A percentile compares a stretch with the other conserved stretches of the same genome.
Conservation (phyloP, 306 rosid species). For the Cucumis sativus region DNA sequence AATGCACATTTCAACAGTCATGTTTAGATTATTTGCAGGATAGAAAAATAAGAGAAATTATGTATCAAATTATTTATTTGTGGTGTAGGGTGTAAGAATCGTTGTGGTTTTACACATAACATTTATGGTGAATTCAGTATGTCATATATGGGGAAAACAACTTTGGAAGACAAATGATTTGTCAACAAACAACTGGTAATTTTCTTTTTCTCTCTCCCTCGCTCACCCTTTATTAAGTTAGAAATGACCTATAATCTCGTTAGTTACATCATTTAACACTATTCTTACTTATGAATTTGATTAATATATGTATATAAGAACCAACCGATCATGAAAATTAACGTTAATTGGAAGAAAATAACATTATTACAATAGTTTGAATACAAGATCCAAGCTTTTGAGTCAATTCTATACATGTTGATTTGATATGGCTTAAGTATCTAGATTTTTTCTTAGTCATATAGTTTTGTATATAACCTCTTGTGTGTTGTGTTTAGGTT, state of each 20-base stretch:
- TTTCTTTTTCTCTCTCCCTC: not conserved
- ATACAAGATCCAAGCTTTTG: too few species aligned
- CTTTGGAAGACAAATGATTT: constrained; percentile 63
- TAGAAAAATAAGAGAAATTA: not conserved
- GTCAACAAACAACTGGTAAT: constrained; percentile 71
- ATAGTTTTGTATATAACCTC: not conserved
- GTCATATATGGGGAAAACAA: constrained; percentile 76
- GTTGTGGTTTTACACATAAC: constrained; percentile 65
- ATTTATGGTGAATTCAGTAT: constrained; percentile 75
- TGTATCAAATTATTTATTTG: not conserved
- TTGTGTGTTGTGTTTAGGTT: constrained; percentile 14
- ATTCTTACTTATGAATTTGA: too few species aligned
- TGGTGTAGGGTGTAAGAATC: constrained; percentile 48
- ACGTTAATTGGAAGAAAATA: too few species aligned
- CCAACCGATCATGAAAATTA: too few species aligned
- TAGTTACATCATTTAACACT: too few species aligned
- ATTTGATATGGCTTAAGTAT: too few species aligned
- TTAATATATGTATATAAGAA: too few species aligned
- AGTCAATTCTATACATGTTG: too few species aligned
- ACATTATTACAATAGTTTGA: too few species aligned
- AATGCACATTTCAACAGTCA: not conserved
- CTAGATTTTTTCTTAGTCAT: too few species aligned
- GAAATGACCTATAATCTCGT: too few species aligned
- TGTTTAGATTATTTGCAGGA: not conserved
- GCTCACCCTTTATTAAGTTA: not conserved